phyloP scores from a whole-genome alignment of 176 grass and related monocot genomes.

The Oryza longistaminata region DNA sequence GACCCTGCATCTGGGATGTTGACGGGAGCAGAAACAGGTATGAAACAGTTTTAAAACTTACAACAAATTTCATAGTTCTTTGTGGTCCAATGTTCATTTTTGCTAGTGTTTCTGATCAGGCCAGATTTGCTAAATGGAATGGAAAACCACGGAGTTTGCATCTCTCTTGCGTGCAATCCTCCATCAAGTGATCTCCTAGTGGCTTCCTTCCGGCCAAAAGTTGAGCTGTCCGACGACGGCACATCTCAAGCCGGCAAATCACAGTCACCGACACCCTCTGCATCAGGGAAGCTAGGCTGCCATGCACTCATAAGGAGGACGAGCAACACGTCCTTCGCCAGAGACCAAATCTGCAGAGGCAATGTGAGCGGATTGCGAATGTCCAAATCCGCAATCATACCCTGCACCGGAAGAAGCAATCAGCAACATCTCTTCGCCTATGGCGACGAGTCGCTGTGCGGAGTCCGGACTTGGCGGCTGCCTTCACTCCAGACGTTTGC shows the following conservation, averaged over 20 bases:
- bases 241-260: constrained; percentile 46
- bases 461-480: constrained; percentile 59
- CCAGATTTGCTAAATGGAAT: constrained; percentile 53
- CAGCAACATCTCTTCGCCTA: constrained; percentile 61
- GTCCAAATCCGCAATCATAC: constrained; percentile 75
- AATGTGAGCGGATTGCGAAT: constrained; percentile 70
- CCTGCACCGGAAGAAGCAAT: constrained; percentile 5
- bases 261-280: constrained; percentile 31
- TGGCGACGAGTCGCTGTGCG: constrained; percentile 56
- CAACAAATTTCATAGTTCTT: constrained; percentile 8
- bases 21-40: constrained; percentile 51
- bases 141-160: constrained; percentile 66
- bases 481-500: constrained; percentile 57
- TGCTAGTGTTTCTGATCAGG: constrained; percentile 39
- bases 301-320: constrained; percentile 61
- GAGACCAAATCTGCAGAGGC: constrained; percentile 43
- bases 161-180: constrained; percentile 66
- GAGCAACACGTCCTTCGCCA: constrained; percentile 38
- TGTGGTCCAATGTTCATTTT: constrained; percentile 21
- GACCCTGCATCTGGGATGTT: constrained; percentile 75
- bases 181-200: constrained; percentile 53
- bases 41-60: background rate
- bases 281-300: constrained; percentile 59
- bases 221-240: constrained; percentile 51
- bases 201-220: constrained; percentile 73